Evolutionary conservation across 192 early-diverging fungal genomes (phyloP), one percentile per base, ranked within the genome.

Genomic region (Coemansia aciculifera): DNA sequence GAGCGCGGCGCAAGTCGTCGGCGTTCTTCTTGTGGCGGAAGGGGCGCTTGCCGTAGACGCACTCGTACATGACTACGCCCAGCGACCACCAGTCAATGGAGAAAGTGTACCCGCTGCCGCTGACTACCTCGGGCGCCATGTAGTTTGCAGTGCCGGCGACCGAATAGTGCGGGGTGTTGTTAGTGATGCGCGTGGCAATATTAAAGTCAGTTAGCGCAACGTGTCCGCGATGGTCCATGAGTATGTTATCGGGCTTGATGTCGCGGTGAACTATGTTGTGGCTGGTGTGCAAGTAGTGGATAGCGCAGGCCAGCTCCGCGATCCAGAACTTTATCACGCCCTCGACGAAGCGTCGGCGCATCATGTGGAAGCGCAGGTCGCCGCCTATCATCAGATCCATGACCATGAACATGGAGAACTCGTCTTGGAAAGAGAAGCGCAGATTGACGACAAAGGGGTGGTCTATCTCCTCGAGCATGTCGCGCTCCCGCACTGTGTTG

Each of bases 11-110:
- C 19, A 27, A 17, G 17, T 34, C 32, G 5, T n/a, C 36, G 24
- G 34, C 15, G 19, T 11, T 48, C n/a, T 85, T 84, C n/a, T 19
- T 27, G 24, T n/a, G 15, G 10, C 69, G 61, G 63, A 91, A 92
- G 5, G 91, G 90, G n/a, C 86, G 84, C 62, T 66, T 85, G 31
- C 90, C 92, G 67, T 88, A 93, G 21, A 96, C 68, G 44, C 91
- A 87, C 77, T 95, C 94, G 78, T 91, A 97, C 68, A 94, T 85
- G 19, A 93, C 83, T 0, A 94, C 87, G 7, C 97, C 97, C 43
- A 98, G 66, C 2, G 89, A 88, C 94, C 95, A 95, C 94, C 94
- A 99, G 76, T 99, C 97, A 3, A 93, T 92, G 21, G 87, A 85
- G 19, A 83, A 80, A 17, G 75, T 83, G 73, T 95, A 96, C 5